Base-by-base conservation (phyloP, 2,329 filamentous ascomycete genomes). In the Sclerotinia nivalis region DNA sequence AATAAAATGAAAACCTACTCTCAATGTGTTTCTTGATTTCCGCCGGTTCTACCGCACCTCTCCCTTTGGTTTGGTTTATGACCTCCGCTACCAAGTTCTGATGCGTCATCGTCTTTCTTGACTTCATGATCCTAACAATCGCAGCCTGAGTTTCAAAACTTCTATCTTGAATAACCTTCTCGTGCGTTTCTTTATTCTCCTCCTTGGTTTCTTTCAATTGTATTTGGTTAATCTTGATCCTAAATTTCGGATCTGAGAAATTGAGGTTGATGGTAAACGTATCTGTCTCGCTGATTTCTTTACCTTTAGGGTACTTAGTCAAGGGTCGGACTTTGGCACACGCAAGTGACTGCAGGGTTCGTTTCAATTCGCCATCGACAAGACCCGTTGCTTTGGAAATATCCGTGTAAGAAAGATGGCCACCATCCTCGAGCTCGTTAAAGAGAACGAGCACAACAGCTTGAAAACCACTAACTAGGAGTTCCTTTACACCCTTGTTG, bases 11-110 rank as follows among this genome's bases (percentile, higher is more conserved):
- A 68, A 62, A 85, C 90, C 77, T 81, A 94, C 89, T 93, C 81
- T 98, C 96, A 80, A 99, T 97, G 80, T 98, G 96, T 83, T 91
- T 90, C 88, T 99, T 99, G 74, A 99, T 98, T 73, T 96, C 93
- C 2, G 85, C 84, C 54, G 93, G 87, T 77, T 97, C 94, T 71
- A 99, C 84, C 25, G 92, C 93, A 20, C 96, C 96, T 68, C 96
- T 86, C 74, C 87, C 92, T 83, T 90, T 92, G 1, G 95, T 99
- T 78, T 95, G 89, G 76, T 90, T 92, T 78, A 99, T 97, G 25
- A 97, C 93, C 82, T 98, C 94, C 3, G 91, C 89, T 28, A 98
- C 91, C 37, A 99, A 83, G 79, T 97, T 91, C n/a, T 88, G 85
- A 78, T 98, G 95, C 6, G 87, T 88, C 81, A 98, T 94, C 12